These are phyloP conservation scores for Suillus placidus DNA, from an alignment of 768 basidiomycete genomes.

Conservation along the genomic window DNA sequence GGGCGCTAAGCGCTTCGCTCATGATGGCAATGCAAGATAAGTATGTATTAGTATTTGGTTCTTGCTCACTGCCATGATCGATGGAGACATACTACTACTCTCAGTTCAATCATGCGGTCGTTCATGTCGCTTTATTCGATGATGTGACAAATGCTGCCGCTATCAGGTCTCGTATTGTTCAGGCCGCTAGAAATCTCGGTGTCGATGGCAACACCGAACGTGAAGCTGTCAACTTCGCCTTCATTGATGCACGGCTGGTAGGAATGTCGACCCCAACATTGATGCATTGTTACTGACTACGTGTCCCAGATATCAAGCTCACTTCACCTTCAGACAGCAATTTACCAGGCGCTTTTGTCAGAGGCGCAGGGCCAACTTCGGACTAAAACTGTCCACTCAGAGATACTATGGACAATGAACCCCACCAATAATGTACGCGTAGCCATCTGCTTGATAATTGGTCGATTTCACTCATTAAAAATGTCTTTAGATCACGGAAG, in stretches of 20 bases:
- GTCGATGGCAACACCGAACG: conserved; percentile 67
- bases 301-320: conserved; percentile 72
- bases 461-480: neutral
- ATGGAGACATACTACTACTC: conserved; percentile 61
- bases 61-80: conserved; percentile 15
- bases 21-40: neutral
- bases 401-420: conserved; percentile 85
- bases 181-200: conserved; percentile 63
- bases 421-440: conserved; percentile 79
- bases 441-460: neutral
- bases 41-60: neutral
- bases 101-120: conserved; percentile 49
- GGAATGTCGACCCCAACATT: conserved; percentile 31
- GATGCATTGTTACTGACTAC: conserved; percentile 15
- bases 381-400: conserved; percentile 89
- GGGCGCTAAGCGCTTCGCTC: neutral
- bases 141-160: conserved; percentile 63
- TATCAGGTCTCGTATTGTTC: conserved; percentile 68
- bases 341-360: conserved; percentile 80
- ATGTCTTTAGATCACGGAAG: conserved; percentile 75
- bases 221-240: conserved; percentile 85
- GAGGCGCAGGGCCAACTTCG: conserved; percentile 59
- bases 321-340: conserved; percentile 81
- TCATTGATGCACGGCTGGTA: conserved; percentile 85
- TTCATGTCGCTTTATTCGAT: conserved; percentile 68